Conservation (phyloP, 805 yeast species). For the Kluyveromyces siamensis region DNA sequence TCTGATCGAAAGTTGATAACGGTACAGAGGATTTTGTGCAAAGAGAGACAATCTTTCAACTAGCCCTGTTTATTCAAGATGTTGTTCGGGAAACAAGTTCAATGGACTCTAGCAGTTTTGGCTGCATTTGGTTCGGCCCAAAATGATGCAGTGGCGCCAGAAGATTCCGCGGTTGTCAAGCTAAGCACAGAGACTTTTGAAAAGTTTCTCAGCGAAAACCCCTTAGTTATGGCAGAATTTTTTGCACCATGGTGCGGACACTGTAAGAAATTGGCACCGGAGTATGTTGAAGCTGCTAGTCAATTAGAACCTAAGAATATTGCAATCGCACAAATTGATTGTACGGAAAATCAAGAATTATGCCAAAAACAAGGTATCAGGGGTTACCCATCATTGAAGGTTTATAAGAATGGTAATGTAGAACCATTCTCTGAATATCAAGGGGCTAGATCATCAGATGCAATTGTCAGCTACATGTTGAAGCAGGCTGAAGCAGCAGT, state of each 20-base stretch:
- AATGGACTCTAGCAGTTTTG: constrained; percentile 16
- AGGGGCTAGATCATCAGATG: constrained; percentile 77
- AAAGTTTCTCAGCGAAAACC: constrained; percentile 57
- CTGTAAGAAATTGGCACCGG: constrained; percentile 83
- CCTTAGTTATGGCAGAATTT: constrained; percentile 77
- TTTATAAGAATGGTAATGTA: constrained; percentile 47
- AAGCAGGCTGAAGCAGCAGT: constrained; percentile 79
- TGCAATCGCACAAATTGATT: constrained; percentile 75
- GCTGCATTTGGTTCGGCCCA: constrained; percentile 28
- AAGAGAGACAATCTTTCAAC: too few relatives aligned
- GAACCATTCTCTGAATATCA: constrained; percentile 50
- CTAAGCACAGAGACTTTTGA: constrained; percentile 59
- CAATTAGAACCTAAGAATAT: constrained; percentile 55
- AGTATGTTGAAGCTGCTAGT: constrained; percentile 73
- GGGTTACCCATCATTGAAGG: constrained; percentile 82
- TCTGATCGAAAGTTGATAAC: too few relatives aligned
- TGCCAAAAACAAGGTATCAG: constrained; percentile 59
- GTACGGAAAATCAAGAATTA: constrained; percentile 67
- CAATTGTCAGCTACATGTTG: constrained; percentile 70
- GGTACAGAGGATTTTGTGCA: background rate
- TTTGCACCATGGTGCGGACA: constrained; percentile 98
- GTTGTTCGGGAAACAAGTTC: constrained; percentile 12
- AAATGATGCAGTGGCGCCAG: constrained; percentile 60
- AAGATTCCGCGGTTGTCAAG: constrained; percentile 80
- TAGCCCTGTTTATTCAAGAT: constrained; percentile 1